phyloP scores from a whole-genome alignment of 1,284 basidiomycete genomes.

The Tremellales sp. region DNA sequence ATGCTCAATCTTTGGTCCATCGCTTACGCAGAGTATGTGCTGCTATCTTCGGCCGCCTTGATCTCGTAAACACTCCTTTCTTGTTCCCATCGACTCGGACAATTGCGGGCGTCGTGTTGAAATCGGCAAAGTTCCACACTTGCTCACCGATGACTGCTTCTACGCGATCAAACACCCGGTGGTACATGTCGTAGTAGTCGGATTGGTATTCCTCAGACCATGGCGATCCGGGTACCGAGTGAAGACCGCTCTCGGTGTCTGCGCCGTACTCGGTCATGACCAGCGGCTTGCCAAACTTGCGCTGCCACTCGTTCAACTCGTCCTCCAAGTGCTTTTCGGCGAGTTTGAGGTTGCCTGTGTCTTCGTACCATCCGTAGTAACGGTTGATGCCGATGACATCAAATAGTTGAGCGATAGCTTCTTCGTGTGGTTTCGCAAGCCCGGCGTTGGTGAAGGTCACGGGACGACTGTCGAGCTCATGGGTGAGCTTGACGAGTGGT shows the following conservation, averaged over 20 bases:
- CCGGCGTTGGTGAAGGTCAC: conserved; percentile 21
- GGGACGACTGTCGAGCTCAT: conserved; percentile 21
- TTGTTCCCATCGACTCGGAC: conserved; percentile 28
- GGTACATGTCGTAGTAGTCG: conserved; percentile 17
- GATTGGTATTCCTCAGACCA: conserved; percentile 29
- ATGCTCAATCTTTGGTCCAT: conserved; percentile 12
- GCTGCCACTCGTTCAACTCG: conserved; percentile 17
- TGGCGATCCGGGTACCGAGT: conserved; percentile 11
- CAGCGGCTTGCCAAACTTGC: conserved; percentile 15
- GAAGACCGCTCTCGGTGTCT: conserved; percentile 22
- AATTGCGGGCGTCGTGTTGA: conserved; percentile 16
- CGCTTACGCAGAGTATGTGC: conserved; percentile 22
- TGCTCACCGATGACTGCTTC: conserved; percentile 24
- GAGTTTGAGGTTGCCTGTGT: conserved; percentile 17
- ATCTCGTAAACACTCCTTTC: conserved; percentile 24
- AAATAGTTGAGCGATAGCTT: conserved; percentile 21
- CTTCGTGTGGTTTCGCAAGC: conserved; percentile 7
- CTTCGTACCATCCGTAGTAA: conserved; percentile 28
- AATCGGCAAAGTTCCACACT: conserved; percentile 32
- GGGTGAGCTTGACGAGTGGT: conserved; percentile 17
- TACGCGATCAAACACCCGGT: conserved; percentile 23
- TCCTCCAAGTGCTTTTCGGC: conserved; percentile 18
- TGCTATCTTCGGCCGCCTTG: conserved; percentile 18
- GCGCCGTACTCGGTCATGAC: conserved; percentile 25
- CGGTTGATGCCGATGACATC: conserved; percentile 28